Conservation (phyloP, 2,329 filamentous ascomycete genomes). For the Pseudocercospora musae region DNA sequence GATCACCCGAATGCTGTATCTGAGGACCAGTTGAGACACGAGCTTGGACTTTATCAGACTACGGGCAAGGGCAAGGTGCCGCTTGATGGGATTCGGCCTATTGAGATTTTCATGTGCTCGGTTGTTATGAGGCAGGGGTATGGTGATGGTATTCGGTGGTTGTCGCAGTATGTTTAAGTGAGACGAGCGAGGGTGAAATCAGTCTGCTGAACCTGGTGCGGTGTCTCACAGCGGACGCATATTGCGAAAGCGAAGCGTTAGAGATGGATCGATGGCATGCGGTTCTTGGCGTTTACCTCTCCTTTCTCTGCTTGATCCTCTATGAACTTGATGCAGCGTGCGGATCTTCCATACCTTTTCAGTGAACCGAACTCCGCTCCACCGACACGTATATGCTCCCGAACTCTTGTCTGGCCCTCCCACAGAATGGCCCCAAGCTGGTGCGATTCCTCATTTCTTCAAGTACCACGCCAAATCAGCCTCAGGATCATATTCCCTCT, state of each 20-base stretch:
- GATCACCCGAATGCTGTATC: conserved; percentile 94
- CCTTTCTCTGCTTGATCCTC: neutral
- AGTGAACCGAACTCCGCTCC: neutral
- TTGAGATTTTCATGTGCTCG: conserved; percentile 99
- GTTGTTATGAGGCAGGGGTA: conserved; percentile 96
- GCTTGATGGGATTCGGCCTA: conserved; percentile 85
- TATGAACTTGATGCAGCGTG: neutral
- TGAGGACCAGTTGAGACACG: conserved; percentile 90
- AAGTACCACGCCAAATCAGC: conserved; percentile 28
- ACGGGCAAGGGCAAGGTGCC: conserved; percentile 91
- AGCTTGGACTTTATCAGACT: conserved; percentile 91
- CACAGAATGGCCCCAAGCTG: too few species aligned
- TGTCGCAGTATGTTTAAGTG: conserved; percentile 78
- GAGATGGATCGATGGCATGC: neutral
- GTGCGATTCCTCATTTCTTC: too few species aligned
- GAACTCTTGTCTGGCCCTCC: neutral
- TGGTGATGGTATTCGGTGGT: conserved; percentile 85
- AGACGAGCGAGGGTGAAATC: neutral
- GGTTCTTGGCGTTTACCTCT: neutral
- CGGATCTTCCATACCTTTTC: neutral
- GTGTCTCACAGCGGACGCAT: neutral
- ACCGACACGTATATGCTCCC: neutral
- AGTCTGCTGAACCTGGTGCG: neutral
- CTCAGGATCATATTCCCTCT: conserved; percentile 27
- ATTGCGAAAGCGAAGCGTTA: neutral